Evolutionary conservation across 495 filamentous ascomycete genomes (phyloP).

Genomic region (Podospora comata): DNA sequence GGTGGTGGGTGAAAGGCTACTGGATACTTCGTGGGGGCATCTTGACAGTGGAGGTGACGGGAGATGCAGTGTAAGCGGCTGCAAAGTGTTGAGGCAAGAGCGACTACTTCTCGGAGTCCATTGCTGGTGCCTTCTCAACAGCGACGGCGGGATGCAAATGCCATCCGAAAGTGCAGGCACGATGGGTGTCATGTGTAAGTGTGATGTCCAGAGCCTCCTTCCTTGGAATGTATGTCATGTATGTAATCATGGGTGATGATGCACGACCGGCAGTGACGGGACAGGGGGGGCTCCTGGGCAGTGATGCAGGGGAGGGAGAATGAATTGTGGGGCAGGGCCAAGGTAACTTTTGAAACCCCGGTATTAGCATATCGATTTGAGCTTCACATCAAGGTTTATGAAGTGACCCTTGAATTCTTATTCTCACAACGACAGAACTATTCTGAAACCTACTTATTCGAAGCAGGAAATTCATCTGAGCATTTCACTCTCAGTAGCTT

Average conservation of each 20-base stretch:
- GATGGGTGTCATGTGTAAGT: background rate
- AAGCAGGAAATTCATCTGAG: slow-evolving; percentile 40
- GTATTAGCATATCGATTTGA: background rate
- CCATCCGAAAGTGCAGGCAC: background rate
- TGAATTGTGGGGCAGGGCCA: background rate
- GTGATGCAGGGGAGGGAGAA: background rate
- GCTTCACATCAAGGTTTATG: background rate
- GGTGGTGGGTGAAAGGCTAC: background rate
- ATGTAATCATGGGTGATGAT: background rate
- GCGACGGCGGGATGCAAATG: background rate
- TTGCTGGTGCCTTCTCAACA: background rate
- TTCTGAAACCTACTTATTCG: slow-evolving; percentile 52
- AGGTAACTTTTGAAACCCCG: background rate
- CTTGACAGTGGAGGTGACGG: background rate
- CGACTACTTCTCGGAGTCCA: too few species aligned
- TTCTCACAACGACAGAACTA: background rate
- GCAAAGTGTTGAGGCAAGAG: background rate
- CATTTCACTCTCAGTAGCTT: too few species aligned
- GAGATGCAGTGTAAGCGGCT: background rate
- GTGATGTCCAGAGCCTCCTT: background rate
- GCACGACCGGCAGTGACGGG: background rate
- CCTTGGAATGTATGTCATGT: background rate
- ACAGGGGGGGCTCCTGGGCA: background rate
- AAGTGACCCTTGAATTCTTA: background rate
- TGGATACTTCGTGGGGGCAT: background rate